Base-by-base conservation (phyloP, 768 basidiomycete genomes). In the Podaxis carcinomalis region DNA sequence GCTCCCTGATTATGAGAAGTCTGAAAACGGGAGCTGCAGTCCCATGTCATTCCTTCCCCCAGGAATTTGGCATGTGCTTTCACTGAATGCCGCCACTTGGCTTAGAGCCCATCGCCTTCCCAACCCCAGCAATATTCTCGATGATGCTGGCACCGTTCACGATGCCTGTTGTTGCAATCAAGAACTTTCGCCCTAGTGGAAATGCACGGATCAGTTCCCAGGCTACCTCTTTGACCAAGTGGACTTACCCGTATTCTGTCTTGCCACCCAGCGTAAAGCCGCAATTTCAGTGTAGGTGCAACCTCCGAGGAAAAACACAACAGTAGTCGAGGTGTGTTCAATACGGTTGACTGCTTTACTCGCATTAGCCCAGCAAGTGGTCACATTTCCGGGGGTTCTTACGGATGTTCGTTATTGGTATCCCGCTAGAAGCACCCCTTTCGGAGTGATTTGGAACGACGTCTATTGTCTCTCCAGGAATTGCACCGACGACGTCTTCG, bases 231-330 rank as follows among this genome's bases (percentile, higher is more conserved):
- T 36, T 71, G 57, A 66, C 32, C 25, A 46, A 57, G 19, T 56
- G 16, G 13, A 69, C 74, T 27, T 68, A 86, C 93, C 95, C 80
- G 82, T 83, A 65, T 89, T 89, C 72, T 94, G 93, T 66, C 88
- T 83, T 59, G 86, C 83, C 68, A 96, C 89, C 93, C 94, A 97
- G 70, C 97, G 81, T 65, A 99, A 72, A 5, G 96, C 96, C 39
- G 97, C 89, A 62, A 98, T 94, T 77, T 98, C 97, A 7, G 96
- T 96, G 67, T 92, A 97, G 11, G 97, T 99, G 72, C 95, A 95
- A 3, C 96, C 97, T 27, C 97, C 97, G 35, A 98, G 75, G 83
- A 98, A 98, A 76, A 98, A 97, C 9, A 99, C 91, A 16, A 96
- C 83, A 2, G 94, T 96, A 4, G 89, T 96, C 6, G 86, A 90